A percentile compares a stretch with the other conserved stretches of the same genome.
These are phyloP conservation scores for Kwoniella pini DNA, from an alignment of 768 basidiomycete species.

Conservation along the genomic window DNA sequence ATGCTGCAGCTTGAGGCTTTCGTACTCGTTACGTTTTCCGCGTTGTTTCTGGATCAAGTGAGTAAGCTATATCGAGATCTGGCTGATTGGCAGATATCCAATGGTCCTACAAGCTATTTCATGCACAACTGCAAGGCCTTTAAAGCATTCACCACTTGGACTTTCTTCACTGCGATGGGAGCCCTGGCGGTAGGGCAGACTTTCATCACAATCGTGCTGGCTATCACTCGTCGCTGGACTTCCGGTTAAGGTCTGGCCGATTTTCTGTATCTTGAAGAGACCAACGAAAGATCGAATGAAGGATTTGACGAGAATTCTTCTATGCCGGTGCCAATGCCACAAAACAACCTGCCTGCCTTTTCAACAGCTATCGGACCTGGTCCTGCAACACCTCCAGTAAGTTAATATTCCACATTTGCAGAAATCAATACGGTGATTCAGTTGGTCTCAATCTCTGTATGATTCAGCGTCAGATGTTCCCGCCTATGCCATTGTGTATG, in stretches of 20 bases:
- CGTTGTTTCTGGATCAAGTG: slow-evolving; percentile 21
- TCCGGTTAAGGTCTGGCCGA: slow-evolving; percentile 21
- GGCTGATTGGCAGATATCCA: slow-evolving; percentile 5
- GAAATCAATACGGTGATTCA: too few relatives aligned
- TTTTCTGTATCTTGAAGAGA: slow-evolving; percentile 8
- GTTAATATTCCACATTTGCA: background rate
- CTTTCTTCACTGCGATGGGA: slow-evolving; percentile 16
- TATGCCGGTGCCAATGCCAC: background rate
- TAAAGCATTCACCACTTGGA: slow-evolving; percentile 16
- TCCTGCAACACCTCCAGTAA: slow-evolving; percentile 8
- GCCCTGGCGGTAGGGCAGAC: slow-evolving; percentile 8
- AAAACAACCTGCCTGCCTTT: background rate
- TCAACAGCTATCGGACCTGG: slow-evolving; percentile 13
- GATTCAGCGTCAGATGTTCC: slow-evolving; percentile 13
- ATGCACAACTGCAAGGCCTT: slow-evolving; percentile 16
- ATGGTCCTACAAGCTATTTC: slow-evolving; percentile 11
- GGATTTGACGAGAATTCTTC: slow-evolving; percentile 3
- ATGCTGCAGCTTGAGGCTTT: slow-evolving; percentile 19
- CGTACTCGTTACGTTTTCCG: slow-evolving; percentile 15
- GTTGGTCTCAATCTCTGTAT: too few relatives aligned
- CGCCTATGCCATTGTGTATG: slow-evolving; percentile 1
- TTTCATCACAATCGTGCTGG: slow-evolving; percentile 6
- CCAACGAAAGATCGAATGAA: slow-evolving; percentile 4
- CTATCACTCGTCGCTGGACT: slow-evolving; percentile 2
- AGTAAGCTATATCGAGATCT: background rate